Conservation (phyloP, 2,329 filamentous ascomycete species). For the Apiospora pterosperma region DNA sequence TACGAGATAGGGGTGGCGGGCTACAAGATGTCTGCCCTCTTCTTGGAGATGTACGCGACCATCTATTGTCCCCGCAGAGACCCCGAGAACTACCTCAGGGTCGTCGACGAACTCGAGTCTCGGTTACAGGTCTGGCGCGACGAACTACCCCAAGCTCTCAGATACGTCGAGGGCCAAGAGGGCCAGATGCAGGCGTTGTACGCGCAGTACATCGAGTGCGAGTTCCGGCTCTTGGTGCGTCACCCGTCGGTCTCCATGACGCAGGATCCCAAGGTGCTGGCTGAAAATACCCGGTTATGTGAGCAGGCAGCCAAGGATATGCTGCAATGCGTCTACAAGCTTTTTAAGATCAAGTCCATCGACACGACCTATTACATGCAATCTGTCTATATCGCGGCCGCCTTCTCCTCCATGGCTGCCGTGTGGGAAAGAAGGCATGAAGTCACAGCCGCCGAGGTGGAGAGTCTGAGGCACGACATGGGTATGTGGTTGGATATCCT, state of each 20-base stretch:
- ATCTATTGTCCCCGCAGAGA: conserved; percentile 70
- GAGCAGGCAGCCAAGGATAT: conserved; percentile 63
- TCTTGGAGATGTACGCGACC: conserved; percentile 70
- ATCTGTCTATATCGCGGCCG: conserved; percentile 68
- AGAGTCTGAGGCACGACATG: conserved; percentile 64
- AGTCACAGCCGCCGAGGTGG: conserved; percentile 55
- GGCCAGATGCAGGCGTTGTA: conserved; percentile 51
- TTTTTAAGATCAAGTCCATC: conserved; percentile 63
- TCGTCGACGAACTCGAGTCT: conserved; percentile 62
- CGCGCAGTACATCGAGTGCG: conserved; percentile 49
- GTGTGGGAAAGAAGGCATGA: conserved; percentile 64
- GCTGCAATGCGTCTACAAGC: conserved; percentile 54
- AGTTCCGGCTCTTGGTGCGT: conserved; percentile 57
- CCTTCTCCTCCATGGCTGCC: conserved; percentile 69
- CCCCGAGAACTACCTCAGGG: conserved; percentile 58
- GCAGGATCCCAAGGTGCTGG: conserved; percentile 50
- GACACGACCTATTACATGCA: conserved; percentile 78
- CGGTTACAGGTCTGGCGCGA: conserved; percentile 62
- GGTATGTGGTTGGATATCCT: conserved; percentile 66
- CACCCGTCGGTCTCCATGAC: conserved; percentile 60
- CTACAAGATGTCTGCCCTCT: conserved; percentile 63
- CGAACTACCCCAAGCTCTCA: conserved; percentile 59
- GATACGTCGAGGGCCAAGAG: conserved; percentile 40
- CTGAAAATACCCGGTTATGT: conserved; percentile 63
- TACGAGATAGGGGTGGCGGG: conserved; percentile 65